Evolutionary conservation across 2,329 filamentous ascomycete genomes (phyloP), one percentile per base, ranked within the genome.

Genomic region (Ophiostoma pallidulum): DNA sequence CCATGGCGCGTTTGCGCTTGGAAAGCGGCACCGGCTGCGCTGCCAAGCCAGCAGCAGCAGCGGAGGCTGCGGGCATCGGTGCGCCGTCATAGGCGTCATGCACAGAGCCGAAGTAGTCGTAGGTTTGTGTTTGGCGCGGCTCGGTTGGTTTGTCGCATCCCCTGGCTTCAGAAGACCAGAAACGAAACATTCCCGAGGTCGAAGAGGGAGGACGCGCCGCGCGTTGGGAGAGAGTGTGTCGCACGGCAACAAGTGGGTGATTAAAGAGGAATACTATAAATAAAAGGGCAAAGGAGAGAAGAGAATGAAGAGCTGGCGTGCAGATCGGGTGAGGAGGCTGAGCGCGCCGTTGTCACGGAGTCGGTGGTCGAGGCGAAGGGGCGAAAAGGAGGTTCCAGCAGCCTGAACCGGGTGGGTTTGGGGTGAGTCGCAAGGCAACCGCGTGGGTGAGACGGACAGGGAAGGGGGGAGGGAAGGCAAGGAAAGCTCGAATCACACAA

Each of bases 121-220:
- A 28, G 13, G 22, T 9, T 40, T 36, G 18, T 67, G 66, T 55
- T 66, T 60, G 36, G 52, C 65, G 65, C 55, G 64, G 61, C 56
- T 69, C 64, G 58, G 69, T 60, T 54, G 67, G 64, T 63, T 69
- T 71, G 49, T 79, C 74, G 66, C 70, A 73, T 71, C 71, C 73
- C 71, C 71, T 70, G 54, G 72, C 66, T 58, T 79, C 77, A 58
- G 73, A 70, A 59, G 70, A 67, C 74, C 76, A 80, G 60, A 80
- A 76, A 57, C 74, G 71, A 65, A 81, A 80, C 77, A 80, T 80
- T 66, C 69, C 69, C 66, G 69, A 66, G 63, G 62, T 59, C 58
- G 56, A 46, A 56, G 51, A 24, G 37, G 20, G 16, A 10, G 19
- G n/a, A 39, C 41, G 45, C 45, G 45, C 37, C 38, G 45, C 39